Evolutionary conservation across 257 asterid genomes (phyloP).

Genomic region (Verbascum thapsus): DNA sequence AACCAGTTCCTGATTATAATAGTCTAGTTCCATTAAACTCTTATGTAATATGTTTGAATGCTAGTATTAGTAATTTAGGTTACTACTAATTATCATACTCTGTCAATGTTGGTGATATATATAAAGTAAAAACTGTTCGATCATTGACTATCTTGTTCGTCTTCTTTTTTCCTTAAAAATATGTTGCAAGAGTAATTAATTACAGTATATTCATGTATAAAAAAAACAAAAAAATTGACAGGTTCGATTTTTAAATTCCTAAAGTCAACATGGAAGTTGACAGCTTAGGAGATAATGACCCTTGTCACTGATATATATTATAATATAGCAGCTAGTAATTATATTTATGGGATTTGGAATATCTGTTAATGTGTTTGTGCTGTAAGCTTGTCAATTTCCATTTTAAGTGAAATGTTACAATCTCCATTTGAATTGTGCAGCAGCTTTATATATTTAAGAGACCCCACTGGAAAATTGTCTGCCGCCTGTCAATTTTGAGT

Average conservation of each 20-base stretch:
- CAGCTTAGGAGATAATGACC: slow-evolving; percentile 26
- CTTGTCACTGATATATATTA: slow-evolving; percentile 8
- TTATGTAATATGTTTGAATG: too few relatives aligned
- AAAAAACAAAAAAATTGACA: too few relatives aligned
- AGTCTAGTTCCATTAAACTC: too few relatives aligned
- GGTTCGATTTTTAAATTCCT: neutral
- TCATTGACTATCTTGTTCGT: too few relatives aligned
- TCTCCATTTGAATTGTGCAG: slow-evolving; percentile 21
- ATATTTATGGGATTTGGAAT: slow-evolving; percentile 12
- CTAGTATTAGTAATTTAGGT: too few relatives aligned
- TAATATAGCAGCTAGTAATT: neutral
- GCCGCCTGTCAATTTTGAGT: slow-evolving; percentile 17
- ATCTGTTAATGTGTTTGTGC: slow-evolving; percentile 25
- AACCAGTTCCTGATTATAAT: too few relatives aligned
- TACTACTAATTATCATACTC: too few relatives aligned
- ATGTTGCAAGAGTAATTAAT: neutral
- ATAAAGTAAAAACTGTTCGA: too few relatives aligned
- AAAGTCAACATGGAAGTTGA: slow-evolving; percentile 34
- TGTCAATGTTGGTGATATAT: too few relatives aligned
- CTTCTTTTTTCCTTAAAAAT: neutral
- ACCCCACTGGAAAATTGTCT: slow-evolving; percentile 32
- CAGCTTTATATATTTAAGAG: slow-evolving; percentile 33
- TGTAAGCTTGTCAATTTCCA: slow-evolving; percentile 29
- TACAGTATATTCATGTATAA: too few relatives aligned
- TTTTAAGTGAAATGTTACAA: slow-evolving; percentile 28